A percentile compares a stretch with the other conserved stretches of the same genome.
These are phyloP conservation scores for Stachybotrys echinatus DNA, from an alignment of 2,329 filamentous ascomycete genomes.

Conservation along the genomic window DNA sequence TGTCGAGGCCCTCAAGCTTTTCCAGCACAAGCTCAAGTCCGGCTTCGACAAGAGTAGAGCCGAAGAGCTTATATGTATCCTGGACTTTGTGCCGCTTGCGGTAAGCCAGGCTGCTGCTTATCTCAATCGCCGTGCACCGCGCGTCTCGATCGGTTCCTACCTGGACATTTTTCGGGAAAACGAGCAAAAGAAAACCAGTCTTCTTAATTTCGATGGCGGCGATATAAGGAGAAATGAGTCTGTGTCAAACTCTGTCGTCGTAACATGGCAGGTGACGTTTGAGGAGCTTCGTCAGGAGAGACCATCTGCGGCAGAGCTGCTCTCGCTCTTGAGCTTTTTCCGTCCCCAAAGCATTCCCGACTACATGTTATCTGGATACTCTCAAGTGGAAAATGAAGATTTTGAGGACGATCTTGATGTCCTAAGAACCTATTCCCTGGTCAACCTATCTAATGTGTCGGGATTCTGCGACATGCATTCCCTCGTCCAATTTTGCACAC, in stretches of 20 bases:
- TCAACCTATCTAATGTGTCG: background rate
- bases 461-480: slow-evolving; percentile 12
- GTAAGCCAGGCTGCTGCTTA: slow-evolving; percentile 19
- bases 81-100: slow-evolving; percentile 20
- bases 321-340: slow-evolving; percentile 43
- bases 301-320: slow-evolving; percentile 30
- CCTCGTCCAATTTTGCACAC: slow-evolving; percentile 15
- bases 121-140: slow-evolving; percentile 14
- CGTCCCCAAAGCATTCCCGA: slow-evolving; percentile 35
- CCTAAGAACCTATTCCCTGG: slow-evolving; percentile 12
- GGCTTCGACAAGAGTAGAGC: background rate
- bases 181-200: slow-evolving; percentile 14
- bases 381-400: background rate
- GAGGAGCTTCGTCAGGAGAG: slow-evolving; percentile 24
- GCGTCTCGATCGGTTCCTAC: slow-evolving; percentile 21
- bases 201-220: slow-evolving; percentile 10
- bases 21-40: slow-evolving; percentile 1
- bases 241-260: slow-evolving; percentile 17
- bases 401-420: slow-evolving; percentile 7
- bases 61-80: background rate
- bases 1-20: slow-evolving; percentile 3
- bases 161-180: slow-evolving; percentile 19
- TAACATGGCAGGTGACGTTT: slow-evolving; percentile 22
- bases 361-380: slow-evolving; percentile 5
- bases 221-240: slow-evolving; percentile 6